Percentiles rank a stretch among this genome's conserved stretches.
Conservation (phyloP, 73 alveolate genomes). For the Paramecium biaurelia region DNA sequence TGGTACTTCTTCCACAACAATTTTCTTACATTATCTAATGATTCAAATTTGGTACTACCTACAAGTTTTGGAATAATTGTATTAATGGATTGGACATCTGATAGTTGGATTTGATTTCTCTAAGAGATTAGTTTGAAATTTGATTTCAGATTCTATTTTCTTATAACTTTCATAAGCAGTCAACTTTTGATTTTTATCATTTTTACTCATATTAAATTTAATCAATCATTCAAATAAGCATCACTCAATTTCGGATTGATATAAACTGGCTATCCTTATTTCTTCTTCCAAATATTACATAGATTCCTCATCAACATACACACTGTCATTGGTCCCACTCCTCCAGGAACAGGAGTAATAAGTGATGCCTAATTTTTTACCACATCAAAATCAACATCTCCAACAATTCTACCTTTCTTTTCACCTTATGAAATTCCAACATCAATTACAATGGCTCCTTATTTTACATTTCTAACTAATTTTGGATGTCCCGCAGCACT, state of each 20-base stretch:
- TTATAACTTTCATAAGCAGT: constrained; percentile 33
- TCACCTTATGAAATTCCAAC: constrained; percentile 75
- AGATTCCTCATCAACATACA: constrained; percentile 72
- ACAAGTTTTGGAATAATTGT: constrained; percentile 16
- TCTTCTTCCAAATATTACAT: neutral
- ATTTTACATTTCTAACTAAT: constrained; percentile 69
- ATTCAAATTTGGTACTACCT: constrained; percentile 20
- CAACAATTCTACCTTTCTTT: constrained; percentile 29
- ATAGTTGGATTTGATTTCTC: neutral
- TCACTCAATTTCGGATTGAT: constrained; percentile 32
- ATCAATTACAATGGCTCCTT: constrained; percentile 79
- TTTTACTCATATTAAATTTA: constrained; percentile 13
- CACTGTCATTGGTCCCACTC: constrained; percentile 89
- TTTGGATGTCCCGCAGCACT: constrained; percentile 75
- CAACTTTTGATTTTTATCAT: constrained; percentile 41
- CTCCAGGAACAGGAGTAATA: constrained; percentile 89
- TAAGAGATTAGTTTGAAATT: neutral
- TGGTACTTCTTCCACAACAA: neutral
- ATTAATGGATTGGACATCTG: constrained; percentile 38
- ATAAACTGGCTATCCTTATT: neutral
- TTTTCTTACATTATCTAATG: constrained; percentile 29
- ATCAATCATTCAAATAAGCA: constrained; percentile 36
- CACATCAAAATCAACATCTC: constrained; percentile 58
- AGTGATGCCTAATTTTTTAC: constrained; percentile 58
- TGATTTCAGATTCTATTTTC: constrained; percentile 32